These are phyloP conservation scores for Pythium utonaiense DNA, from an alignment of 352 stramenopile genomes.

Conservation along the genomic window DNA sequence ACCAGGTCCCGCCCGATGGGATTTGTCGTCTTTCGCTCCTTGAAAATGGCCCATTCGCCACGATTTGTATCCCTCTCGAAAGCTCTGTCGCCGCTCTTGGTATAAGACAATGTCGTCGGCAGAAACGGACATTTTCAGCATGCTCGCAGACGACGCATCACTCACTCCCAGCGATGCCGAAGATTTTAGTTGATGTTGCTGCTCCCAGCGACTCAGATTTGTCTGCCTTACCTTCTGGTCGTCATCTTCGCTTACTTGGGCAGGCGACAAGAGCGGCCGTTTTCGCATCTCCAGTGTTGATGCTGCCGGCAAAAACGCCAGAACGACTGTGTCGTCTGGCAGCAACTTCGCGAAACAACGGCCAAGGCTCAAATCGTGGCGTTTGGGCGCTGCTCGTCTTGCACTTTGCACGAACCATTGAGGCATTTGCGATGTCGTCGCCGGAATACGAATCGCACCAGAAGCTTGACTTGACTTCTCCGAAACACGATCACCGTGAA, in stretches of 20 bases:
- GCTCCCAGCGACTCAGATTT: constrained; percentile 13
- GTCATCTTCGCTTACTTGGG: neutral
- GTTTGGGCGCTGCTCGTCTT: neutral
- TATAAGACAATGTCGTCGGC: constrained; percentile 85
- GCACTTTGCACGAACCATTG: constrained; percentile 63
- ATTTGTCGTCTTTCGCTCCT: constrained; percentile 68
- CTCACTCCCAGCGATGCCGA: constrained; percentile 7
- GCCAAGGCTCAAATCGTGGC: constrained; percentile 46
- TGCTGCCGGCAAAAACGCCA: constrained; percentile 76
- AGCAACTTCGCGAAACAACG: constrained; percentile 87
- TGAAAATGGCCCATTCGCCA: constrained; percentile 81
- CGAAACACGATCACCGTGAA: constrained; percentile 6
- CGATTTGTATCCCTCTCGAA: constrained; percentile 83
- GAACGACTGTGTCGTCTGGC: constrained; percentile 59
- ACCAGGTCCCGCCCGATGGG: constrained; percentile 38
- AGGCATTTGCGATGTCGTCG: constrained; percentile 56
- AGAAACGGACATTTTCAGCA: constrained; percentile 64
- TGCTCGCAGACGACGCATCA: constrained; percentile 2
- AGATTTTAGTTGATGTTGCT: constrained; percentile 14
- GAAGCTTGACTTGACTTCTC: neutral
- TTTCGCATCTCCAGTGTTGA: constrained; percentile 54
- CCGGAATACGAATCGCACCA: neutral
- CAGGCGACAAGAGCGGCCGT: constrained; percentile 12
- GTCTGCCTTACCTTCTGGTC: neutral
- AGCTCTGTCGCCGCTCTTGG: constrained; percentile 70